phyloP scores from a whole-genome alignment of 2,329 filamentous ascomycete species.

The Zasmidium cellare region DNA sequence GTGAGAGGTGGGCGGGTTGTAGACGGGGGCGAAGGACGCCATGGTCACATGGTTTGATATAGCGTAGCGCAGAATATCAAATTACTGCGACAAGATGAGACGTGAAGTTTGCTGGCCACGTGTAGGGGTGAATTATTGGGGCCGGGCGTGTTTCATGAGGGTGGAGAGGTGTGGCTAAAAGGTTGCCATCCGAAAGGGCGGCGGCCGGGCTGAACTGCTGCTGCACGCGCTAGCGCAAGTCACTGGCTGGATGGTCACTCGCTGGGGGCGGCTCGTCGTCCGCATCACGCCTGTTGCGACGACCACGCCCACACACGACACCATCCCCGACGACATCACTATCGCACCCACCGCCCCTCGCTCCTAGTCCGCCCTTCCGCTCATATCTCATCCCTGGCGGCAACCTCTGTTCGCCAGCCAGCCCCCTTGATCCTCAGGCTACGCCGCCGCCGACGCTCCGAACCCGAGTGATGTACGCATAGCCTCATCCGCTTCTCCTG shows the following conservation, averaged over 20 bases:
- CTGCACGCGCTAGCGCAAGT: too few relatives aligned
- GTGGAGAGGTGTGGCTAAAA: too few relatives aligned
- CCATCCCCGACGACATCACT: neutral
- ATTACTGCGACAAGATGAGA: neutral
- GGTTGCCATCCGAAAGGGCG: too few relatives aligned
- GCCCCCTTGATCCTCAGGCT: neutral
- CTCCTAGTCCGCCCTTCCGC: neutral
- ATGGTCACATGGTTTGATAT: constrained; percentile 12
- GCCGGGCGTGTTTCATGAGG: neutral
- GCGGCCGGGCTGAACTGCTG: too few relatives aligned
- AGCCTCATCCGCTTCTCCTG: constrained; percentile 4
- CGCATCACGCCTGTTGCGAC: too few relatives aligned
- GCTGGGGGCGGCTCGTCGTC: too few relatives aligned
- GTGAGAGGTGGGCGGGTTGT: constrained; percentile 23
- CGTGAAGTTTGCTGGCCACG: neutral
- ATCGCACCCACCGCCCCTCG: neutral
- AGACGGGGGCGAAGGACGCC: constrained; percentile 32
- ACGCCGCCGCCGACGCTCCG: constrained; percentile 1
- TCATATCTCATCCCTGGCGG: neutral
- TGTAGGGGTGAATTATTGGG: neutral
- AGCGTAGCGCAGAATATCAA: too few relatives aligned
- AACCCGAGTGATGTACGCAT: constrained; percentile 8
- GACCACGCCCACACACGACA: neutral
- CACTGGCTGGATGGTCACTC: too few relatives aligned
- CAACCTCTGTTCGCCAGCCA: neutral